These are phyloP conservation scores for Fraxinus nigra DNA, from an alignment of 305 asterid genomes.

Conservation along the genomic window DNA sequence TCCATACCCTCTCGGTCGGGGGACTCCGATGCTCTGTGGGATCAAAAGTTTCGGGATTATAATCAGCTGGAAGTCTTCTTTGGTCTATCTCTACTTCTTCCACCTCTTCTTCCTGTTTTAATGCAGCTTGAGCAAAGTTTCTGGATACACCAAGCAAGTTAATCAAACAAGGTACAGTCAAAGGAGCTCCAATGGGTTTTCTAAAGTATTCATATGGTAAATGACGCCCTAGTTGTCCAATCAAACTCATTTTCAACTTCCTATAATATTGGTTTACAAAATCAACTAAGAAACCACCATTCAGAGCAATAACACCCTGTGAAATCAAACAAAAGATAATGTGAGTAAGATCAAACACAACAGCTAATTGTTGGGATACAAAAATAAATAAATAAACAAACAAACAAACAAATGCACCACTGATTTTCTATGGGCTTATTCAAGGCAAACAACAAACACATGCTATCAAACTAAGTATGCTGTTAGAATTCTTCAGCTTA, in stretches of 20 bases:
- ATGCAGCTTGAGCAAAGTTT: slow-evolving; percentile 51
- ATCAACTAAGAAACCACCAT: slow-evolving; percentile 24
- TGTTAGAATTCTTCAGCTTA: neutral
- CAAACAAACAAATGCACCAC: neutral
- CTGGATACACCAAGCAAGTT: slow-evolving; percentile 36
- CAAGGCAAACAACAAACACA: neutral
- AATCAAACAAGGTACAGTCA: slow-evolving; percentile 18
- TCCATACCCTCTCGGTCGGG: slow-evolving; percentile 70
- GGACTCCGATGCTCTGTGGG: slow-evolving; percentile 80
- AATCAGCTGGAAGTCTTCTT: slow-evolving; percentile 78
- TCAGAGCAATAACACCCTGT: slow-evolving; percentile 14
- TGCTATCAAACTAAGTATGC: neutral
- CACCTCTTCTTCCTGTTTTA: slow-evolving; percentile 46
- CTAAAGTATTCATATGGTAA: slow-evolving; percentile 36
- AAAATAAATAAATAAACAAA: neutral
- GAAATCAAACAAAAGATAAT: neutral
- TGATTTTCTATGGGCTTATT: neutral
- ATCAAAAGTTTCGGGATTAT: slow-evolving; percentile 65
- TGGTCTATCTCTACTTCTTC: slow-evolving; percentile 69
- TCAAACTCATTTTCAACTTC: slow-evolving; percentile 48
- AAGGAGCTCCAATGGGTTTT: slow-evolving; percentile 25
- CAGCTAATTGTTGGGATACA: neutral
- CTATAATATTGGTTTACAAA: neutral
- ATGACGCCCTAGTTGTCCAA: slow-evolving; percentile 47
- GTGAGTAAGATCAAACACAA: neutral